Percentiles rank a stretch among this genome's conserved stretches.
Evolutionary conservation across 192 early-diverging fungal species (phyloP).

Genomic region (Podila verticillata): DNA sequence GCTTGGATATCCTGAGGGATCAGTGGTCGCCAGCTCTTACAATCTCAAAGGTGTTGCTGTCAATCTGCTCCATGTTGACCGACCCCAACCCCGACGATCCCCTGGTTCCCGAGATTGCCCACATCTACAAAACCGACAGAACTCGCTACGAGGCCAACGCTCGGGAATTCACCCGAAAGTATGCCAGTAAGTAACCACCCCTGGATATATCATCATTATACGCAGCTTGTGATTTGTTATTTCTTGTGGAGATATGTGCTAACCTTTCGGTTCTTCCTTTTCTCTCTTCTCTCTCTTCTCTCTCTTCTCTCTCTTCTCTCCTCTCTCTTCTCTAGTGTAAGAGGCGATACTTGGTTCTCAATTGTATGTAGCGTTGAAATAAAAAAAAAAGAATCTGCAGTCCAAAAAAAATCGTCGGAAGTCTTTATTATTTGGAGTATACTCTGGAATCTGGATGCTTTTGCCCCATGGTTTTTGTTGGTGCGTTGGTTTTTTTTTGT

Average conservation of each 20-base stretch:
- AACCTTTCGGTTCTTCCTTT: background rate
- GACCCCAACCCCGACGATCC: slow-evolving; percentile 99
- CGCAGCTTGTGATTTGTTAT: background rate
- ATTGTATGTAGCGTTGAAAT: slow-evolving; percentile 2
- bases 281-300: background rate
- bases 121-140: slow-evolving; percentile 96
- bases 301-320: background rate
- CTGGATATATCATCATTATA: no score
- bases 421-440: background rate
- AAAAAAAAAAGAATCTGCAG: slow-evolving; percentile 24
- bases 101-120: slow-evolving; percentile 97
- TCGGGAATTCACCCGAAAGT: slow-evolving; percentile 95
- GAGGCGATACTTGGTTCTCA: background rate
- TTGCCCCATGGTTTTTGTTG: background rate
- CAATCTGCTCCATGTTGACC: slow-evolving; percentile 98
- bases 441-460: background rate
- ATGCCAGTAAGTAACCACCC: slow-evolving; percentile 65
- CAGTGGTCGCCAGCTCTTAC: slow-evolving; percentile 99
- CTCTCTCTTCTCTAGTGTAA: slow-evolving; percentile 24
- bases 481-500: background rate
- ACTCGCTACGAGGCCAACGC: slow-evolving; percentile 89
- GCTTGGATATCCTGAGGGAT: slow-evolving; percentile 97
- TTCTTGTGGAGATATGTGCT: background rate
- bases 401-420: slow-evolving; percentile 10
- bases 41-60: slow-evolving; percentile 97